Evolutionary conservation across 768 basidiomycete genomes (phyloP).

Genomic region (Boletus subparvulus): DNA sequence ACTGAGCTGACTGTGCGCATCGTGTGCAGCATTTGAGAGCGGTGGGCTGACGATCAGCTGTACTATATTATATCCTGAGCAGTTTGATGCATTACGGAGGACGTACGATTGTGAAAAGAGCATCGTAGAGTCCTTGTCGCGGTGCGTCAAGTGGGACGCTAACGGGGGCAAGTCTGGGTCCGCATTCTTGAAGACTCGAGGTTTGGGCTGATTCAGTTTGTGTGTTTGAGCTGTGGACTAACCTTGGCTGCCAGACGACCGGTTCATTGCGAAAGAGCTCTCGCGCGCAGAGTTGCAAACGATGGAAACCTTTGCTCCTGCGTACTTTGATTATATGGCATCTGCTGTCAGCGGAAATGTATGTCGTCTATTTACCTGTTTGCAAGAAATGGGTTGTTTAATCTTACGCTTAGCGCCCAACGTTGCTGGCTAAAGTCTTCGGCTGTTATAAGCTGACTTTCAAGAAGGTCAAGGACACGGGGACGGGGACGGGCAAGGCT

Average conservation of each 20-base stretch:
- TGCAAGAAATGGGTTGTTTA: not conserved
- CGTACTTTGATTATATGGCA: conserved; percentile 98
- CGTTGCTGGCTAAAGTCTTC: conserved; percentile 92
- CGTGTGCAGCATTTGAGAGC: conserved; percentile 75
- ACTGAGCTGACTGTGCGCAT: conserved; percentile 6
- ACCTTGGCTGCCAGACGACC: conserved; percentile 65
- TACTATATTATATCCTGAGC: conserved; percentile 92
- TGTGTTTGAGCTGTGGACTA: not conserved
- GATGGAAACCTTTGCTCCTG: conserved; percentile 95
- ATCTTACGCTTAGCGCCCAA: conserved; percentile 66
- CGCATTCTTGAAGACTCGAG: conserved; percentile 93
- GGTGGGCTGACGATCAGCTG: conserved; percentile 90
- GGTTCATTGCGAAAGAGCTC: conserved; percentile 97
- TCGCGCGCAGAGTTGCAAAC: conserved; percentile 89
- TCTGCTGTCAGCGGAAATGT: conserved; percentile 87
- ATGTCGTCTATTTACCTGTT: conserved; percentile 25
- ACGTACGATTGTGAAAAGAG: conserved; percentile 94
- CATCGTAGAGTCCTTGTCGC: conserved; percentile 88
- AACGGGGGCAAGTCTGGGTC: conserved; percentile 96
- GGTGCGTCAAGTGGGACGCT: conserved; percentile 96
- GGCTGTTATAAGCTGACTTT: conserved; percentile 95
- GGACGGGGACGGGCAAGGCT: conserved; percentile 51
- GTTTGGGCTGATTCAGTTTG: conserved; percentile 39
- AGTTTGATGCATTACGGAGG: conserved; percentile 90
- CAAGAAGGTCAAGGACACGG: conserved; percentile 71